Evolutionary conservation across 2,329 filamentous ascomycete genomes (phyloP).

Genomic region (Alternaria triticimaculans): DNA sequence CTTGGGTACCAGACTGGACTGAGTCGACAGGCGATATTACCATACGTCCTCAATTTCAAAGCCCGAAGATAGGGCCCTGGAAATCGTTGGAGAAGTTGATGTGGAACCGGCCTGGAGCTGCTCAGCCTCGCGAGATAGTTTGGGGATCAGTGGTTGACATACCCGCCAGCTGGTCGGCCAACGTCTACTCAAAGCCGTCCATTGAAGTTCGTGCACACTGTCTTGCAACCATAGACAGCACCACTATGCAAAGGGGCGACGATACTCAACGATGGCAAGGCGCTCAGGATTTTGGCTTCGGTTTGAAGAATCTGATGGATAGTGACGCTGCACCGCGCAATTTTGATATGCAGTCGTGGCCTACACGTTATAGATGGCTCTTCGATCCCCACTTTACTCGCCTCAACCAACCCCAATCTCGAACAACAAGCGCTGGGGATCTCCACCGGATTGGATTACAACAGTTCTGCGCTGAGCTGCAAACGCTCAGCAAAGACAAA

Average conservation of each 20-base stretch:
- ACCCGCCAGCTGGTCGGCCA: not conserved
- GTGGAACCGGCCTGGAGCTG: not conserved
- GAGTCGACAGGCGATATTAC: conserved; percentile 2
- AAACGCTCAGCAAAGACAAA: conserved; percentile 3
- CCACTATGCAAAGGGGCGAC: not conserved
- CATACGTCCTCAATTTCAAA: conserved; percentile 12
- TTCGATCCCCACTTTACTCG: conserved; percentile 3
- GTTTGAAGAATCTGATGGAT: conserved; percentile 1
- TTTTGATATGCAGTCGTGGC: conserved; percentile 6
- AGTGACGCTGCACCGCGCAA: not conserved
- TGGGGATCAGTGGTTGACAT: conserved; percentile 8
- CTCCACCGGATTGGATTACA: not conserved
- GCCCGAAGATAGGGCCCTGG: conserved; percentile 13
- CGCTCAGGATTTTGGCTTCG: conserved; percentile 1
- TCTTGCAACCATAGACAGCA: conserved; percentile 13
- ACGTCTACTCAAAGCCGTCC: not conserved
- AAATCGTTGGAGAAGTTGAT: conserved; percentile 12
- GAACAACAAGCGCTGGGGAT: not conserved
- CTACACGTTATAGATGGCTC: conserved; percentile 11
- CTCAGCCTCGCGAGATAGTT: conserved; percentile 2
- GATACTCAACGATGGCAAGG: conserved; percentile 1
- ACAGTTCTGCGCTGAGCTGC: conserved; percentile 15
- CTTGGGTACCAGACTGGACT: conserved; percentile 21
- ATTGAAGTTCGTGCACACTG: conserved; percentile 14
- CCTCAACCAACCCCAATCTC: not conserved